Evolutionary conservation across 2,329 filamentous ascomycete genomes (phyloP).

Genomic region (Remersonia thermophila): DNA sequence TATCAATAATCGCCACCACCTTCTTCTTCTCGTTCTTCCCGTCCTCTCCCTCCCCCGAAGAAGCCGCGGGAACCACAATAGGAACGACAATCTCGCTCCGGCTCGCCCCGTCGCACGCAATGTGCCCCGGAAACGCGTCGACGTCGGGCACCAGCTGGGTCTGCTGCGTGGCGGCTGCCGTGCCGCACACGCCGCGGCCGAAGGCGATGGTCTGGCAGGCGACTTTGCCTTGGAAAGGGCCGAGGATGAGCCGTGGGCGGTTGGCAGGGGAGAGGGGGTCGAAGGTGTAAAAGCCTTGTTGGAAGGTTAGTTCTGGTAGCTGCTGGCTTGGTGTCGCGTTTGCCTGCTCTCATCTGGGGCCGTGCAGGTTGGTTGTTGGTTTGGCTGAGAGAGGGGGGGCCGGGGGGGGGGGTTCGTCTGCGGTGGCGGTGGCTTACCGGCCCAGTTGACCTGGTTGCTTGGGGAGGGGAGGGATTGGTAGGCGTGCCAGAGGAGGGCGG

Average conservation of each 20-base stretch:
- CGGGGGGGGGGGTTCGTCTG: too few species aligned
- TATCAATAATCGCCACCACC: slow-evolving; percentile 56
- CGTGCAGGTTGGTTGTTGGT: background rate
- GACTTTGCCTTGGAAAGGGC: slow-evolving; percentile 68
- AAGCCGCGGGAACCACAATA: slow-evolving; percentile 30
- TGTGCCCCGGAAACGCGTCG: slow-evolving; percentile 64
- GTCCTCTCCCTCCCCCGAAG: slow-evolving; percentile 3
- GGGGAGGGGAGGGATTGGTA: slow-evolving; percentile 60
- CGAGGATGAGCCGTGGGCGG: slow-evolving; percentile 52
- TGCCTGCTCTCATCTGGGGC: too few species aligned
- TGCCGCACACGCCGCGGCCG: slow-evolving; percentile 62
- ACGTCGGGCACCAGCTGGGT: slow-evolving; percentile 63
- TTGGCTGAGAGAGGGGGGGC: too few species aligned
- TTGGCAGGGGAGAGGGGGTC: slow-evolving; percentile 31
- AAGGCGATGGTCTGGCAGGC: slow-evolving; percentile 70
- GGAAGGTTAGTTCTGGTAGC: slow-evolving; percentile 1
- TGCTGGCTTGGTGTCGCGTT: background rate
- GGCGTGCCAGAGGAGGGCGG: slow-evolving; percentile 68
- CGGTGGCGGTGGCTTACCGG: slow-evolving; percentile 43
- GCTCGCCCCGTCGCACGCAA: slow-evolving; percentile 66
- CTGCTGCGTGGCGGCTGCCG: slow-evolving; percentile 44
- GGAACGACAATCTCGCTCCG: slow-evolving; percentile 76
- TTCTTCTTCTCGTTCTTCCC: background rate
- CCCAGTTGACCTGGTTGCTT: slow-evolving; percentile 63
- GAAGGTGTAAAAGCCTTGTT: slow-evolving; percentile 58